These are phyloP conservation scores for Cladosporium colombiae DNA, from an alignment of 2,329 filamentous ascomycete species.

Conservation along the genomic window DNA sequence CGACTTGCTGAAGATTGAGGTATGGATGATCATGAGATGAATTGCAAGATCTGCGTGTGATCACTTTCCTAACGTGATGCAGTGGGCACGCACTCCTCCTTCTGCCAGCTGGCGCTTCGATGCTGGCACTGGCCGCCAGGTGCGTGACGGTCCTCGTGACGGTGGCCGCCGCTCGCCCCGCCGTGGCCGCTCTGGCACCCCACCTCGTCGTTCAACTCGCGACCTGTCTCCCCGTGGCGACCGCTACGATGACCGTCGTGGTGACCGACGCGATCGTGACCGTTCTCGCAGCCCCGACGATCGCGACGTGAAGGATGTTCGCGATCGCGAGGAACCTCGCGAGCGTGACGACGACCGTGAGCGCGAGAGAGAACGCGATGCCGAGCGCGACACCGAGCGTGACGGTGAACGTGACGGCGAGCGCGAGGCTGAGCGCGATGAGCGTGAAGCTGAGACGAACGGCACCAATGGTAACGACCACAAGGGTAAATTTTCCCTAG, in stretches of 20 bases:
- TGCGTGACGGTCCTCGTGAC: slow-evolving; percentile 67
- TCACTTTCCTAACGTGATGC: slow-evolving; percentile 27
- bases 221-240: slow-evolving; percentile 44
- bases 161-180: slow-evolving; percentile 47
- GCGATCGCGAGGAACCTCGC: slow-evolving; percentile 51
- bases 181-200: slow-evolving; percentile 56
- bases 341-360: slow-evolving; percentile 51
- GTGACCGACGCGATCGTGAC: slow-evolving; percentile 72
- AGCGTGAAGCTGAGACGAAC: slow-evolving; percentile 37
- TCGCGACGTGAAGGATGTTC: slow-evolving; percentile 67
- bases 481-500: slow-evolving; percentile 64
- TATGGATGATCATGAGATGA: slow-evolving; percentile 42
- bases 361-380: slow-evolving; percentile 52
- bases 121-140: slow-evolving; percentile 76
- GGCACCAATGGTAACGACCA: slow-evolving; percentile 75
- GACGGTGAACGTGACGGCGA: slow-evolving; percentile 66
- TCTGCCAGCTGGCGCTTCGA: slow-evolving; percentile 99
- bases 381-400: slow-evolving; percentile 51
- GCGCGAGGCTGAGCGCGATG: slow-evolving; percentile 52
- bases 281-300: slow-evolving; percentile 67
- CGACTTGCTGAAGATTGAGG: slow-evolving; percentile 96
- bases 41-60: background rate
- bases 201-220: slow-evolving; percentile 18
- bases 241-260: slow-evolving; percentile 68
- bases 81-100: slow-evolving; percentile 98